Base-by-base conservation (phyloP, 1,139 yeast species). In the Diutina sp. region DNA sequence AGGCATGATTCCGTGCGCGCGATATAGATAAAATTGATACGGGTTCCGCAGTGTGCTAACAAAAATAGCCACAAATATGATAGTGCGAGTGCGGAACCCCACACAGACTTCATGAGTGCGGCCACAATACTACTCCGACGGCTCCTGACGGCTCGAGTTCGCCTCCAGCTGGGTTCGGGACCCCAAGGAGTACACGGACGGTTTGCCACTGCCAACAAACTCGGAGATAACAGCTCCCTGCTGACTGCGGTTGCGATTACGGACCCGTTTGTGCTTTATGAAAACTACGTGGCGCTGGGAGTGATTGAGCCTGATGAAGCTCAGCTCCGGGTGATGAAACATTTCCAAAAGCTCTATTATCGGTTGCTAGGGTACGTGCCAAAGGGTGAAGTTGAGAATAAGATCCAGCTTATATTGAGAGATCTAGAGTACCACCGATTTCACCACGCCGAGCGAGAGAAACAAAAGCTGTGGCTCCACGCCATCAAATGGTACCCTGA, bases 271-370 rank as follows among this genome's bases (percentile, higher is more conserved):
- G 61, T 76, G 3, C 65, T 85, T 1, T 86, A 86, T 63, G 82
- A 80, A 60, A 77, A 76, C 61, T 77, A 79, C 58, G 76, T 84
- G 1, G 66, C 72, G 0, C 72, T 72, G 56, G 88, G 88, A 0
- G 60, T 76, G 1, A 67, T 85, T 9, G 69, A 76, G 57, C 72
- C 74, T 47, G 90, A 86, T 62, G 81, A 77, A 48, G 72, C 73
- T 16, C 91, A 86, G 64, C 69, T 84, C 8, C 70, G 90, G 21
- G 82, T 82, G 1, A 85, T 84, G 68, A 76, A 82, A 54, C 86
- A 84, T 66, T 77, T 85, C 58, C 90, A 84, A 62, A 82, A 79
- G 61, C 69, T 85, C 6, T 83, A 84, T 63, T 72, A 76, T 56
- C 70, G 88, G 12, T 78, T 85, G 18, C 72, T 80, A 44, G 84